Percentiles rank a stretch among this genome's conserved stretches.
Conservation (phyloP, 805 yeast genomes). For the Kurtzmaniella cleridarum region DNA sequence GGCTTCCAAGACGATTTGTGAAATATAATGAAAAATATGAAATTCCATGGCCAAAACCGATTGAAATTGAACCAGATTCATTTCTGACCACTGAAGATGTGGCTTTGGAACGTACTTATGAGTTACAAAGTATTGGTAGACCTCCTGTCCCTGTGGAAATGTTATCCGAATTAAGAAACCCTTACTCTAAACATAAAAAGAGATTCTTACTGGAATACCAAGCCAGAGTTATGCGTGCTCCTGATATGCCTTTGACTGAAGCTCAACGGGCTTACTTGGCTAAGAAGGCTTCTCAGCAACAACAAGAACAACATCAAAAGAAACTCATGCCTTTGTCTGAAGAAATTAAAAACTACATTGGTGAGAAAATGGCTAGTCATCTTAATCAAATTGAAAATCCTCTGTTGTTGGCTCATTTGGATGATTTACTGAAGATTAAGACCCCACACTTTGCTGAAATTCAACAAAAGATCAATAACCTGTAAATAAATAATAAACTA, state of each 20-base stretch:
- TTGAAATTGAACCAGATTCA: constrained; percentile 41
- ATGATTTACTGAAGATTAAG: constrained; percentile 25
- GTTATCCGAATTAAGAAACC: constrained; percentile 66
- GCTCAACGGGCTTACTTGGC: constrained; percentile 56
- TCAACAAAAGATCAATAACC: constrained; percentile 11
- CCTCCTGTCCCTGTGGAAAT: constrained; percentile 69
- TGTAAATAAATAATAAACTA: constrained; percentile 1
- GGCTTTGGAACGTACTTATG: constrained; percentile 69
- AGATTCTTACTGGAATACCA: constrained; percentile 52
- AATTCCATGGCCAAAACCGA: constrained; percentile 88
- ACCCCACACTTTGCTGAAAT: constrained; percentile 28
- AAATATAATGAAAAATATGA: constrained; percentile 61
- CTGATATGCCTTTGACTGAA: constrained; percentile 71
- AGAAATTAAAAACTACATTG: constrained; percentile 53
- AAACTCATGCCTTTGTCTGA: constrained; percentile 36
- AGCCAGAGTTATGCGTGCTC: constrained; percentile 57
- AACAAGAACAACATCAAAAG: constrained; percentile 15
- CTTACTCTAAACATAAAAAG: constrained; percentile 62
- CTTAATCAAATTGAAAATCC: constrained; percentile 30
- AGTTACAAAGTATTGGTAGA: constrained; percentile 59
- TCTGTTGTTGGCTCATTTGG: constrained; percentile 33
- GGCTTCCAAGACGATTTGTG: constrained; percentile 76
- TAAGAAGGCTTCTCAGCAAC: constrained; percentile 33
- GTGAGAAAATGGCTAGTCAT: constrained; percentile 41
- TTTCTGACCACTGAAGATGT: constrained; percentile 52